Evolutionary conservation across 2,329 filamentous ascomycete genomes (phyloP), one percentile per base, ranked within the genome.

Genomic region (Aspergillus sp.): DNA sequence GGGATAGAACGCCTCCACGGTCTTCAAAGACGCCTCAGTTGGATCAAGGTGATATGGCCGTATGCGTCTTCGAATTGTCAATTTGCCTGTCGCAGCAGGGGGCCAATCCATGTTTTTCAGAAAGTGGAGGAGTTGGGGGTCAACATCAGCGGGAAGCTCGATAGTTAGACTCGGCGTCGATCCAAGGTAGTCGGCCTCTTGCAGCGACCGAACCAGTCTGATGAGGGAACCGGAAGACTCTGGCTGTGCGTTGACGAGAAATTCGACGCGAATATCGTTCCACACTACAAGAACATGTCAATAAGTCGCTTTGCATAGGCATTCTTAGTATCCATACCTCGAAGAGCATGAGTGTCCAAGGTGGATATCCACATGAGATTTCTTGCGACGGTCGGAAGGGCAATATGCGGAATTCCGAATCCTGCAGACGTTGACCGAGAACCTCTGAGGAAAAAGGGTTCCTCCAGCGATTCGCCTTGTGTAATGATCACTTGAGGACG

Each of bases 1-100:
- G 2, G 94, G 92, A 80, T 91, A 97, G 69, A 96, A 96, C 0
- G 89, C 88, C 73, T 97, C 92, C 4, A 96, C 75, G 53, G 93
- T 89, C 20, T 87, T 85, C 14, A 87, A 77, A 0, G 90, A 86
- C 51, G 87, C 86, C 60, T 92, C 87, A 58, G 88, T 84, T 41
- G 88, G 80, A 5, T 78, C 84, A 56, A 87, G 64, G 44, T 76
- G 77, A 45, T 81, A 76, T 34, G 78, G 78, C 10, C 83, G 76
- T 41, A 97, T 86, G 25, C 90, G 87, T 57, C 89, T 90, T 21
- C 88, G 85, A 16, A 97, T 74, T 0, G 85, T 87, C 14, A 97
- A 65, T 40, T 76, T 74, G 54, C 70, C 55, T 72, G 72, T 19
- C 68, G 76, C 46, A 9, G 70, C 54, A 11, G 85, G 79, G 45